phyloP scores from a whole-genome alignment of 192 early-diverging fungal species.

The Geosiphon pyriformis region DNA sequence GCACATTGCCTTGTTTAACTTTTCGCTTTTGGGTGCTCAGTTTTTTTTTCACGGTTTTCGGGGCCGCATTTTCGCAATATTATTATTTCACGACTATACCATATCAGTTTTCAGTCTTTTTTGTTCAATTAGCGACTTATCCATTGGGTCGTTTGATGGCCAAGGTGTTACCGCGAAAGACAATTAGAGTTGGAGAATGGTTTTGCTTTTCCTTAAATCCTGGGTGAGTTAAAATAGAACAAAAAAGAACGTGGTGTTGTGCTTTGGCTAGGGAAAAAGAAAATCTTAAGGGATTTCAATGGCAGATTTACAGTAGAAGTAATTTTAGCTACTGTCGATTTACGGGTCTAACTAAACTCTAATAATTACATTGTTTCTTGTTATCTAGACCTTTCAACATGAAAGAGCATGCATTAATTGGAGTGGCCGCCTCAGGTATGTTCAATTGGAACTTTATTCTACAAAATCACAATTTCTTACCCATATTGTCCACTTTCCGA shows the following conservation, averaged over 20 bases:
- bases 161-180: background rate
- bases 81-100: conserved; percentile 35
- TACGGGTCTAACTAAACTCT: background rate
- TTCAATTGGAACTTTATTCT: background rate
- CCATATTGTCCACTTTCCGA: background rate
- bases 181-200: background rate
- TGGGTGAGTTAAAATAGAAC: conserved; percentile 1
- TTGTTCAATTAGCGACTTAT: conserved; percentile 33
- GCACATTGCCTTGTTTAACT: conserved; percentile 38
- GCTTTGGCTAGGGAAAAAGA: too few species aligned
- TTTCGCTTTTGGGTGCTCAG: conserved; percentile 49
- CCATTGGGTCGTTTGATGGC: conserved; percentile 28
- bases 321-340: background rate
- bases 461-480: background rate
- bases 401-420: conserved; percentile 62
- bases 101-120: conserved; percentile 27
- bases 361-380: conserved; percentile 10
- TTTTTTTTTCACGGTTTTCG: conserved; percentile 21
- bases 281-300: background rate
- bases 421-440: conserved; percentile 41
- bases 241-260: background rate
- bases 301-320: background rate
- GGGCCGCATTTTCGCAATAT: conserved; percentile 32
- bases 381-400: conserved; percentile 46
- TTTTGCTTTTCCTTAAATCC: background rate